These are phyloP conservation scores for Strobilomyces confusus DNA, from an alignment of 768 basidiomycete species.

Conservation along the genomic window DNA sequence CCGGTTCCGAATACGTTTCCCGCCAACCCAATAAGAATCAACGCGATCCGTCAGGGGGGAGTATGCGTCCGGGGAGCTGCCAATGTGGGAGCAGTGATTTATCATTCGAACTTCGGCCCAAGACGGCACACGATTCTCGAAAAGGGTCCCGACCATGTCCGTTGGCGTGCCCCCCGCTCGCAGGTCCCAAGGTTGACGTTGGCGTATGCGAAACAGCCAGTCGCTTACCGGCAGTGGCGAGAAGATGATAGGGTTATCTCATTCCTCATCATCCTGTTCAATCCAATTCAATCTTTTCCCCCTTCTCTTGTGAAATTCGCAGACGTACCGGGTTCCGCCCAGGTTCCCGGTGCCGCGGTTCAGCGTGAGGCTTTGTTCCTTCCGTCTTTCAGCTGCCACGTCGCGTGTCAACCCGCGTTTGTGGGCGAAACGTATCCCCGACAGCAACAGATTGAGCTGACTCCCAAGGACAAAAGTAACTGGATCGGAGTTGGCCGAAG, in stretches of 20 bases:
- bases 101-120: not conserved
- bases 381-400: constrained; percentile 5
- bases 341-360: constrained; percentile 2
- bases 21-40: not conserved
- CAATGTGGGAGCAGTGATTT: not conserved
- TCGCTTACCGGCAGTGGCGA: constrained; percentile 2
- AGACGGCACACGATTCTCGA: not conserved
- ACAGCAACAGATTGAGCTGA: constrained; percentile 2
- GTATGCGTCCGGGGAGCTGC: not conserved
- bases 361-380: not conserved
- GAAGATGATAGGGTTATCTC: constrained; percentile 2
- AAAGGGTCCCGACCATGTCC: not conserved
- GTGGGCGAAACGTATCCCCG: constrained; percentile 4
- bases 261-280: not conserved
- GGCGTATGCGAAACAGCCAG: not conserved
- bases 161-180: not conserved
- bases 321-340: not conserved
- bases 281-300: not conserved
- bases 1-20: not conserved
- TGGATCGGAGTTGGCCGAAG: constrained; percentile 1
- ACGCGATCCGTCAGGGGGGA: not conserved
- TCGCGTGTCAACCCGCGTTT: constrained; percentile 9
- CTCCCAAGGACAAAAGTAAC: constrained; percentile 1
- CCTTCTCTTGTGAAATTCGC: not conserved
- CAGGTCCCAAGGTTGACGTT: constrained; percentile 6